Evolutionary conservation across 148 eudicot genomes (phyloP), one percentile per base, ranked within the genome.

Genomic region (Silene conica): DNA sequence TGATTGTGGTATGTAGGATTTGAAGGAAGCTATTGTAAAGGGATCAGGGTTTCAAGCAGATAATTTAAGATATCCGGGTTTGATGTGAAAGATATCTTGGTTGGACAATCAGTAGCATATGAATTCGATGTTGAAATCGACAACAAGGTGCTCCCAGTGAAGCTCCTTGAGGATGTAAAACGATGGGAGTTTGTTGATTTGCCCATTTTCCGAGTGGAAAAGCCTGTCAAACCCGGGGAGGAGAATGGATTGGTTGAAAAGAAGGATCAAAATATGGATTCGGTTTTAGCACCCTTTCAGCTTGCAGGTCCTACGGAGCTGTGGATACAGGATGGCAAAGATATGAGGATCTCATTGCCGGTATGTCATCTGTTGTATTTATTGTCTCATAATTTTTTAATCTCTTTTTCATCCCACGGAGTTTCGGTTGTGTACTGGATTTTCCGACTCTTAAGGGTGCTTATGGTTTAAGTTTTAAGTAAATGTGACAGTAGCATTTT

Each of bases 241-340:
- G 83, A 85, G 67, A 84, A 89, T 63, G 88, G 87, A 0, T 84
- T 91, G 85, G 78, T 90, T 34, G 88, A 83, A 69, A 89, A 46
- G 73, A 63, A 70, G 72, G 74, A 66, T 31, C 82, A 82, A 26
- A 80, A 73, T 19, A 67, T 75, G 61, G 79, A 80, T 75, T 93
- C 96, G 0, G 93, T 89, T 77, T 80, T 95, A 79, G 89, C 96
- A 20, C 98, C 98, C 0, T 94, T 94, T 75, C 96, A 94, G 84
- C 86, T 94, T 70, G 96, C 96, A 0, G 97, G 96, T 70, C 98
- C 98, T 10, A 94, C 91, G 96, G 98, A 94, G 77, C 84, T 94
- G 9, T 91, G 97, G 97, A 88, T 85, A 77, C 94, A 86, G 83
- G 96, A 90, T 76, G 96, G 83, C n/a, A 88, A 90, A 78, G 84